Conservation (phyloP, 2,329 filamentous ascomycete genomes). For the Westerdykella sp. region DNA sequence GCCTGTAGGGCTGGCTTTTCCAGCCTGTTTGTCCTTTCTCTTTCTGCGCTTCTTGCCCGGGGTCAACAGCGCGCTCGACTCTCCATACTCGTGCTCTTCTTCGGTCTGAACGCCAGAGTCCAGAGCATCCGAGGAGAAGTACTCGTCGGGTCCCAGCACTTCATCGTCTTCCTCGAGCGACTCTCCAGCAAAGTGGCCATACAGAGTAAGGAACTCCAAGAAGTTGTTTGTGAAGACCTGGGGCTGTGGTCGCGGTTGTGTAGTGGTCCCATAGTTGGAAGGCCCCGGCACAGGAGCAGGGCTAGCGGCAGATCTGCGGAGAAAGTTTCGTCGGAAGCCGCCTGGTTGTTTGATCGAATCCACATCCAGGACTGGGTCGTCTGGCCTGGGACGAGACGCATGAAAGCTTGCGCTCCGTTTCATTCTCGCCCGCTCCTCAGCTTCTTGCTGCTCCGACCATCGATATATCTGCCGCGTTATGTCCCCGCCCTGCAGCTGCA, state of each 20-base stretch:
- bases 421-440: conserved; percentile 55
- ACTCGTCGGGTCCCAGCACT: conserved; percentile 77
- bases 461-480: conserved; percentile 92
- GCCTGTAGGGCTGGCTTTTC: conserved; percentile 70
- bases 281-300: conserved; percentile 46
- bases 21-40: conserved; percentile 70
- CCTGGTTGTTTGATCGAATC: conserved; percentile 87
- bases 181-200: conserved; percentile 96
- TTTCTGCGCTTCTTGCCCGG: conserved; percentile 62
- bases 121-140: conserved; percentile 75
- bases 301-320: conserved; percentile 68
- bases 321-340: conserved; percentile 84
- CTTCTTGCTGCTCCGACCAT: conserved; percentile 86
- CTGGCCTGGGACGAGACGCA: conserved; percentile 67
- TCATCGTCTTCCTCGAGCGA: conserved; percentile 96
- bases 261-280: conserved; percentile 37
- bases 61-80: conserved; percentile 75
- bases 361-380: conserved; percentile 76
- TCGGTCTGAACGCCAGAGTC: conserved; percentile 50
- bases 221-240: conserved; percentile 75
- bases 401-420: conserved; percentile 86
- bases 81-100: conserved; percentile 71
- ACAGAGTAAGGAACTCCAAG: conserved; percentile 89
- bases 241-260: conserved; percentile 18
- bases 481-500: conserved; percentile 89